Conservation (phyloP, 2,329 filamentous ascomycete species). For the Beauveria sp. region DNA sequence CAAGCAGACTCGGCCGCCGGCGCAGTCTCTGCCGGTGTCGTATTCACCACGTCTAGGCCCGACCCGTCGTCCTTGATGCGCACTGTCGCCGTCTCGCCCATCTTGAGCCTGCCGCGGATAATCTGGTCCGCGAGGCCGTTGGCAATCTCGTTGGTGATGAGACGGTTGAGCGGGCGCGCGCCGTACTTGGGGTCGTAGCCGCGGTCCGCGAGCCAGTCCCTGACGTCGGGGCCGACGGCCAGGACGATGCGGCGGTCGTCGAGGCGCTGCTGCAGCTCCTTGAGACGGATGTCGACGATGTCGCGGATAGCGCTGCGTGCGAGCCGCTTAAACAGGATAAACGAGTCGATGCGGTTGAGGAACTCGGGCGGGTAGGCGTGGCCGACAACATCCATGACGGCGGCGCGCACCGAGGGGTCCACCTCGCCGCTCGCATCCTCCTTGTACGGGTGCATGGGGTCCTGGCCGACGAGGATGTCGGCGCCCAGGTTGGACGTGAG, state of each 20-base stretch:
- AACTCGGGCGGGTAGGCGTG: slow-evolving; percentile 79
- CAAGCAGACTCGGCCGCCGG: not conserved
- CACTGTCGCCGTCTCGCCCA: slow-evolving; percentile 66
- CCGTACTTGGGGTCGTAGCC: slow-evolving; percentile 91
- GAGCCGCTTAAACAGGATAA: slow-evolving; percentile 90
- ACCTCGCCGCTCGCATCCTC: slow-evolving; percentile 61
- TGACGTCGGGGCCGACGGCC: slow-evolving; percentile 61
- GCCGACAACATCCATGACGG: slow-evolving; percentile 84
- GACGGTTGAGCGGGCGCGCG: slow-evolving; percentile 79
- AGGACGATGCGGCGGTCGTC: slow-evolving; percentile 80
- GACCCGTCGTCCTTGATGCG: slow-evolving; percentile 55
- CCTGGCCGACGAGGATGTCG: slow-evolving; percentile 74
- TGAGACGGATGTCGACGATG: slow-evolving; percentile 87
- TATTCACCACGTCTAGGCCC: slow-evolving; percentile 43
- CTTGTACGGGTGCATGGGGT: slow-evolving; percentile 56
- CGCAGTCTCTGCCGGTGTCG: not conserved
- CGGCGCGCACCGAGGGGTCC: slow-evolving; percentile 61
- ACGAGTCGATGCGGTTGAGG: slow-evolving; percentile 92
- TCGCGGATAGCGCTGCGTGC: slow-evolving; percentile 71
- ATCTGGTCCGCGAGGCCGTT: slow-evolving; percentile 87
- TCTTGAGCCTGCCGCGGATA: slow-evolving; percentile 74
- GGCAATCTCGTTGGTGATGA: slow-evolving; percentile 84
- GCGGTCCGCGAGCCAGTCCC: slow-evolving; percentile 78
- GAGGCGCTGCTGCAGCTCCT: slow-evolving; percentile 73
- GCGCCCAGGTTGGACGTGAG: slow-evolving; percentile 93